Conservation (phyloP, 257 asterid species). For the Echium plantagineum region DNA sequence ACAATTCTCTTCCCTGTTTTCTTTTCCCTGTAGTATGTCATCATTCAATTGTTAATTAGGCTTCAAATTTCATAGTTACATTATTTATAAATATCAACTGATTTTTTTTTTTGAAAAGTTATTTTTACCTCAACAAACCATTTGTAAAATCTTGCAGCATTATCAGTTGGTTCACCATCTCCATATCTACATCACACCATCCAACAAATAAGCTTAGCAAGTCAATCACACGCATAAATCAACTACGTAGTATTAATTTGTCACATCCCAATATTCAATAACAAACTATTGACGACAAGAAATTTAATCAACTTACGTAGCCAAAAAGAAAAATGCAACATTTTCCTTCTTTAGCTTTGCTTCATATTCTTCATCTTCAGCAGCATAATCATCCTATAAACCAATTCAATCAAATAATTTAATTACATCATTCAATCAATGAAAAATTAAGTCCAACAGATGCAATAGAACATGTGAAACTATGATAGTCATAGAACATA, state of each 20-base stretch:
- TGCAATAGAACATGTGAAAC: too few relatives aligned
- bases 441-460: background rate
- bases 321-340: slow-evolving; percentile 72
- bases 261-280: slow-evolving; percentile 1
- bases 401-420: slow-evolving; percentile 2
- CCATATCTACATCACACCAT: slow-evolving; percentile 73
- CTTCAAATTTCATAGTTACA: background rate
- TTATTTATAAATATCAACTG: background rate
- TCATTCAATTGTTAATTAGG: slow-evolving; percentile 4
- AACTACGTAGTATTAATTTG: background rate
- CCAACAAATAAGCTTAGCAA: slow-evolving; percentile 28
- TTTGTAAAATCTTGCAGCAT: slow-evolving; percentile 92
- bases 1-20: slow-evolving; percentile 43
- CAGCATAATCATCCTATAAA: slow-evolving; percentile 87
- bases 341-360: slow-evolving; percentile 80
- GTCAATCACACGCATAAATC: slow-evolving; percentile 2
- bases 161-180: slow-evolving; percentile 99
- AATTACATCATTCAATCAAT: slow-evolving; percentile 8
- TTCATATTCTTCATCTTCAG: slow-evolving; percentile 90
- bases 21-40: slow-evolving; percentile 50
- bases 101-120: background rate
- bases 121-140: slow-evolving; percentile 84
- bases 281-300: slow-evolving; percentile 8
- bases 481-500: too few relatives aligned
- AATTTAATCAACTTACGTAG: slow-evolving; percentile 58